A percentile compares a stretch with the other conserved stretches of the same genome.
Evolutionary conservation across 2,329 filamentous ascomycete species (phyloP).

Genomic region (Cephalotrichum gorgonifer): DNA sequence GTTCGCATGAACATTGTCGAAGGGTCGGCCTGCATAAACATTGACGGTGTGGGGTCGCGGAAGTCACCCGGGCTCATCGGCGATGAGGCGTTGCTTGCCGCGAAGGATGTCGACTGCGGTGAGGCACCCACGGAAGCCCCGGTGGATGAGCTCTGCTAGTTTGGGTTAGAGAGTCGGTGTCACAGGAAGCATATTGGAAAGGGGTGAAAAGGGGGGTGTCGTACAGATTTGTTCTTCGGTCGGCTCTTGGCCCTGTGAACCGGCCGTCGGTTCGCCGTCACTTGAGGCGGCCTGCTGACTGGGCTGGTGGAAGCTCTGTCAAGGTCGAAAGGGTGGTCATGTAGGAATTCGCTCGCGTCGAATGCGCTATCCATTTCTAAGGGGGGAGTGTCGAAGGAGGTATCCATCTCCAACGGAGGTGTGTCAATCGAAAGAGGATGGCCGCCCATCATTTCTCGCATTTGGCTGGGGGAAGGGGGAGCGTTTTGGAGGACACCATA

Average conservation of each 20-base stretch:
- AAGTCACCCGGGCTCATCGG: constrained; percentile 19
- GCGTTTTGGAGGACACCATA: constrained; percentile 21
- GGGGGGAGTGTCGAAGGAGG: not conserved
- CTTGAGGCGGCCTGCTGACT: constrained; percentile 26
- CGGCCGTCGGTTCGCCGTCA: constrained; percentile 11
- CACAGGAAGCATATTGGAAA: not conserved
- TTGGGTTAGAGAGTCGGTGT: constrained; percentile 4
- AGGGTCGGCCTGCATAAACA: not conserved
- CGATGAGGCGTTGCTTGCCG: constrained; percentile 41
- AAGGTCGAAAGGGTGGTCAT: constrained; percentile 45
- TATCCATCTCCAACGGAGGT: not conserved
- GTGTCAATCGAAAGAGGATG: not conserved
- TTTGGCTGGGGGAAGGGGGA: not conserved
- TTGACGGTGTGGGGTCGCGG: not conserved
- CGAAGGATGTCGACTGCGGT: constrained; percentile 36
- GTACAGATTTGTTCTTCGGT: constrained; percentile 33
- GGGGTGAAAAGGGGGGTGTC: constrained; percentile 10
- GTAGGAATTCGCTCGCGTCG: constrained; percentile 31
- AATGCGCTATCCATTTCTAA: constrained; percentile 1
- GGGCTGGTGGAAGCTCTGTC: constrained; percentile 49
- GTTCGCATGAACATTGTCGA: not conserved
- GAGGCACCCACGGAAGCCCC: constrained; percentile 45
- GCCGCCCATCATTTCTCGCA: not conserved
- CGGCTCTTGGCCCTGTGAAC: constrained; percentile 17
- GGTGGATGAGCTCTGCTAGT: constrained; percentile 31